A percentile compares a stretch with the other conserved stretches of the same genome.
Conservation (phyloP, 805 yeast species). For the Candida glaebosa region DNA sequence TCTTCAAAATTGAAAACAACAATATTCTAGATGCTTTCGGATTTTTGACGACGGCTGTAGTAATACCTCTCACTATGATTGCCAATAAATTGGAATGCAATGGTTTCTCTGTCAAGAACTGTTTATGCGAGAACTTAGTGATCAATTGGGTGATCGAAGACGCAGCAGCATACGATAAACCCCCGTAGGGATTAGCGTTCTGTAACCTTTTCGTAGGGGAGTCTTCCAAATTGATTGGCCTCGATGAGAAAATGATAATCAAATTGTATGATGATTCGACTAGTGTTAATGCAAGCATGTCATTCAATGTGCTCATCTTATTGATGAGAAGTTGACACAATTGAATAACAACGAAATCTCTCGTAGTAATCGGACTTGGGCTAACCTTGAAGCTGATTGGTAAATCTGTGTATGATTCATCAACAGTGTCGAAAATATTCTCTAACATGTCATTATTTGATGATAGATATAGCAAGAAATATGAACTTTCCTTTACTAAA, state of each 20-base stretch:
- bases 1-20: constrained; percentile 46
- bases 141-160: constrained; percentile 42
- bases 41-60: constrained; percentile 48
- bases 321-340: constrained; percentile 38
- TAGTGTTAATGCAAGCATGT: constrained; percentile 26
- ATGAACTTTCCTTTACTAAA: constrained; percentile 49
- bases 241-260: constrained; percentile 38
- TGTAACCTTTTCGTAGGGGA: constrained; percentile 20
- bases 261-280: constrained; percentile 62
- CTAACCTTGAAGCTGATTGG: constrained; percentile 51
- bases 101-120: constrained; percentile 34
- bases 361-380: constrained; percentile 44
- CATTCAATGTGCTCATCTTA: constrained; percentile 9
- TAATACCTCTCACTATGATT: constrained; percentile 52
- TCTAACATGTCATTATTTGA: constrained; percentile 36
- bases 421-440: constrained; percentile 45
- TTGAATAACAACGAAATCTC: constrained; percentile 63
- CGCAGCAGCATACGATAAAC: constrained; percentile 51
- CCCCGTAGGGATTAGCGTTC: constrained; percentile 36
- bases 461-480: constrained; percentile 49
- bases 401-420: constrained; percentile 42
- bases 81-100: constrained; percentile 57
- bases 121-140: constrained; percentile 31
- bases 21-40: constrained; percentile 54
- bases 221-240: constrained; percentile 20